Conservation (phyloP, 2,329 filamentous ascomycete species). For the Aspergillus intermedius region DNA sequence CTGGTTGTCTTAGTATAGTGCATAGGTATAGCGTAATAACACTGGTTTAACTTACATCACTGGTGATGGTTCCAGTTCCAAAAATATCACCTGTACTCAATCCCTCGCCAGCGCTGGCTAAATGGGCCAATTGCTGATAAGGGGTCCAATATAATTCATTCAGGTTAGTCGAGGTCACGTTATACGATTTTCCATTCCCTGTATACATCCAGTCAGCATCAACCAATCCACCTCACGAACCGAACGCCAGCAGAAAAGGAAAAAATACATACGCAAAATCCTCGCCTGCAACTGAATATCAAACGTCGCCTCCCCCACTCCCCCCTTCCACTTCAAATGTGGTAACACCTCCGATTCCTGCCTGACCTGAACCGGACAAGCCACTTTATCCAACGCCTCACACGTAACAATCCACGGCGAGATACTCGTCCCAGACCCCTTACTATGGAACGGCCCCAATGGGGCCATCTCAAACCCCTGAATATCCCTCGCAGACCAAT, state of each 20-base stretch:
- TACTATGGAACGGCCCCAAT: constrained; percentile 54
- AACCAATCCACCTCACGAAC: background rate
- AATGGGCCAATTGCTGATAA: constrained; percentile 18
- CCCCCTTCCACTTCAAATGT: constrained; percentile 6
- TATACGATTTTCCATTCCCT: constrained; percentile 19
- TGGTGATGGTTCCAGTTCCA: constrained; percentile 21
- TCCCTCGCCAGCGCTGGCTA: constrained; percentile 16
- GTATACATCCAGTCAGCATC: background rate
- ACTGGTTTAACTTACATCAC: constrained; percentile 4
- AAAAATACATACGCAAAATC: background rate
- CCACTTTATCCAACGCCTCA: constrained; percentile 42
- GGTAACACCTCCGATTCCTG: constrained; percentile 4
- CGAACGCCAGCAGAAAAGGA: too few species aligned
- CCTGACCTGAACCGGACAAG: background rate
- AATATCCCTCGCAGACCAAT: constrained; percentile 57
- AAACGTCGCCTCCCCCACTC: background rate
- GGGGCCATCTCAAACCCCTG: constrained; percentile 55
- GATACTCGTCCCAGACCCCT: constrained; percentile 53
- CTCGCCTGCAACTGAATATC: background rate
- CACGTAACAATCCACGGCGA: constrained; percentile 56
- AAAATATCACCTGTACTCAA: constrained; percentile 18
- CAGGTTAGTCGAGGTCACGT: constrained; percentile 14
- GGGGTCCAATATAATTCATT: constrained; percentile 23
- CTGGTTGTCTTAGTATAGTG: background rate
- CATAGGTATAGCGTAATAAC: background rate